Evolutionary conservation across 345 rosid species (phyloP), one percentile per base, ranked within the genome.

Genomic region (Schrenkiella parvula): DNA sequence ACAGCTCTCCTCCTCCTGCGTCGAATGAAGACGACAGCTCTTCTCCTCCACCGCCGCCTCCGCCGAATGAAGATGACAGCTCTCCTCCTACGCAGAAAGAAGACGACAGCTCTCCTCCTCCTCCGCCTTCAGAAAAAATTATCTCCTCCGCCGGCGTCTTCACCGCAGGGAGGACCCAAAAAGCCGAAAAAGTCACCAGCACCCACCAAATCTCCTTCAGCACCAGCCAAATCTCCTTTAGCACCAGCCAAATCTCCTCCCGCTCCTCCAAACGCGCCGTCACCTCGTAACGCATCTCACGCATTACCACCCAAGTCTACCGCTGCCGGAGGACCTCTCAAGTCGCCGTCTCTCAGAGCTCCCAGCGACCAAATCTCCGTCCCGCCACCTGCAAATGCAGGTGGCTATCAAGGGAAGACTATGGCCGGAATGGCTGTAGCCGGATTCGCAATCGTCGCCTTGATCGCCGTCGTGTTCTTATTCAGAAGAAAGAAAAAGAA

Each of bases 401-500:
- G 18, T 15, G 59, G 60, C 18, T 68, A 14, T 18, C 32, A 26
- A 32, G 80, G 80, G 12, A 50, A 68, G 32, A 71, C 78, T 7
- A 75, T 68, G 44, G 71, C 71, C 1, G 90, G 84, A 5, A 80
- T 68, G 46, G 71, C 87, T 8, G 80, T 81, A 3, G 93, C 79
- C 1, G 84, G 88, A 14, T 79, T 73, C 0, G 66, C 87, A n/a
- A 31, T 95, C 14, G 18, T 95, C 8, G 88, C 83, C 8, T 15
- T 89, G 4, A 44, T 95, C 9, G 86, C 84, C 6, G 37, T 81
- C 39, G 61, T 86, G 54, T 75, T 84, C 41, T 35, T 74, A 29
- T 67, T 72, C n/a, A 76, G 78, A 56, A 82, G 70, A 72, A 86
- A 79, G 60, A 89, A 52, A 35, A 89, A 80, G 75, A 83, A 69